Evolutionary conservation across 345 rosid genomes (phyloP), one percentile per base, ranked within the genome.

Genomic region (Acer campestre): DNA sequence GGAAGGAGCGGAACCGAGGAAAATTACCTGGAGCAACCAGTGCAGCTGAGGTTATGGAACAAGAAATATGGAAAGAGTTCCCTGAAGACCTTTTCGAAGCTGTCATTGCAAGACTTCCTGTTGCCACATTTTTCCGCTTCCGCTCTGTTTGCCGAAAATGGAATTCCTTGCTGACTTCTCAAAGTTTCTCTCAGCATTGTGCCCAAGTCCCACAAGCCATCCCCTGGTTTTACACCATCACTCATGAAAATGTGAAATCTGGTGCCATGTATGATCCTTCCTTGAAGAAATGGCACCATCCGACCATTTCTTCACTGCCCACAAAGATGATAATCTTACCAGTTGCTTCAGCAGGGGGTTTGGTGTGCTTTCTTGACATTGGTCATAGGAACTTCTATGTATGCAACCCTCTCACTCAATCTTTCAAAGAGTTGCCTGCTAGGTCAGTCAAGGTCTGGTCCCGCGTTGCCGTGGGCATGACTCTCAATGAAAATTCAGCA

Each of bases 181-280:
- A 85, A 75, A 94, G 94, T 80, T 96, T 96, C 88, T 90, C 93
- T 69, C 87, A 82, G 73, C 94, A 86, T 68, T 92, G 89, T 82
- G 83, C 89, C 48, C 78, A 88, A 83, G 84, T 88, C 77, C 89
- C 91, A 69, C 91, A 67, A 72, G 40, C 82, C 56, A 61, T 61
- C 78, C 99, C 98, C 3, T 96, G 99, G 99, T 96, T 96, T 83
- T 96, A 87, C 84, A 89, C 97, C 79, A 92, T 94, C 31, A 89
- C 97, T 17, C 97, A 91, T 67, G 98, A 91, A 83, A 91, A 88
- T 80, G 87, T 89, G 84, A 94, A 91, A 75, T 86, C 93, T 14
- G 98, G 99, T 84, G 97, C 92, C 77, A 90, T 96, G 81, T 96
- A 94, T 68, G 90, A 96, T 79, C 94, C 98, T 81, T 88, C 90